A percentile compares a stretch with the other conserved stretches of the same genome.
Conservation (phyloP, 495 filamentous ascomycete species). For the Cudoniella acicularis region DNA sequence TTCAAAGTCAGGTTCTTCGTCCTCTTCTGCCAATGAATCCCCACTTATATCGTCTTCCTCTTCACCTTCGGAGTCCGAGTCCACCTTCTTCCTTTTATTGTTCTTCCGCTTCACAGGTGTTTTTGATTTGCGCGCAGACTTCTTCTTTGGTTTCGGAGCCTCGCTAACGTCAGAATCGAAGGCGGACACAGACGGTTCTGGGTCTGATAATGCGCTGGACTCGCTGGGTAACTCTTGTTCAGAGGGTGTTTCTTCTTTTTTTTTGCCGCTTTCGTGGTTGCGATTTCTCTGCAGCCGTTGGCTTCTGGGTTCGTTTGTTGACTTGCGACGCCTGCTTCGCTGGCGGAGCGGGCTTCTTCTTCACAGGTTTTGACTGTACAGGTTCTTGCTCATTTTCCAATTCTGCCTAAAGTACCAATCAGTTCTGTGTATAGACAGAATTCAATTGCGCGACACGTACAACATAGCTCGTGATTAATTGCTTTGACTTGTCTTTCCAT, state of each 20-base stretch:
- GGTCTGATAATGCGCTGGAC: slow-evolving; percentile 22
- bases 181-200: slow-evolving; percentile 3
- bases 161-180: slow-evolving; percentile 21
- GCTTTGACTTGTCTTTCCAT: slow-evolving; percentile 82
- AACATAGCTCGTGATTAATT: slow-evolving; percentile 64
- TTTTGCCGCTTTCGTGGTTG: slow-evolving; percentile 21
- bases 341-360: slow-evolving; percentile 15
- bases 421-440: slow-evolving; percentile 1
- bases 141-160: slow-evolving; percentile 29
- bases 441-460: slow-evolving; percentile 42
- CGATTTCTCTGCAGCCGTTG: slow-evolving; percentile 10
- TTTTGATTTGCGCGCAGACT: slow-evolving; percentile 12
- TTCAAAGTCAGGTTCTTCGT: slow-evolving; percentile 5
- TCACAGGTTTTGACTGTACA: slow-evolving; percentile 15
- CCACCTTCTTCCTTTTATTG: slow-evolving; percentile 7
- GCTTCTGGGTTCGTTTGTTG: slow-evolving; percentile 18
- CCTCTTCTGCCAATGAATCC: neutral
- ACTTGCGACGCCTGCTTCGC: slow-evolving; percentile 2
- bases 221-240: slow-evolving; percentile 12
- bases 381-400: slow-evolving; percentile 25
- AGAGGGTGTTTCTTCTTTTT: slow-evolving; percentile 20
- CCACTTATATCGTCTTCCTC: slow-evolving; percentile 11
- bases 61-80: slow-evolving; percentile 4
- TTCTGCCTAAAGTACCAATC: slow-evolving; percentile 24
- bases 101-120: slow-evolving; percentile 5